Evolutionary conservation across 106 monocot genomes (phyloP).

Genomic region (Apostasia shenzhenica): DNA sequence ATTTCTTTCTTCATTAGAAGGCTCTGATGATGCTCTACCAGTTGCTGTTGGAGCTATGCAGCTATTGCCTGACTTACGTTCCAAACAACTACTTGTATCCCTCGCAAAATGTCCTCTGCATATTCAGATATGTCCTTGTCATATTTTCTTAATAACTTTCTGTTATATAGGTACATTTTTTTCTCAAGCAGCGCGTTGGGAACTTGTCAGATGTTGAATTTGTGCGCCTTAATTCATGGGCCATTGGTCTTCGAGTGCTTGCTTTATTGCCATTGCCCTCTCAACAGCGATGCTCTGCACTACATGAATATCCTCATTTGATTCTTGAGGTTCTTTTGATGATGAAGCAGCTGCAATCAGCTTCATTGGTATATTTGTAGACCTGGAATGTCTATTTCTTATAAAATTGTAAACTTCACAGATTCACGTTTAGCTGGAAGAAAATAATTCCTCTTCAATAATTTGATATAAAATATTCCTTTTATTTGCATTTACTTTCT

Average conservation of each 20-base stretch:
- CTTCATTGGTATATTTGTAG: slow-evolving; percentile 55
- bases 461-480: background rate
- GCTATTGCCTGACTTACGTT: slow-evolving; percentile 79
- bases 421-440: background rate
- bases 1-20: slow-evolving; percentile 83
- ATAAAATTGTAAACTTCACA: background rate
- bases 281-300: slow-evolving; percentile 82
- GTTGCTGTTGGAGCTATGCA: slow-evolving; percentile 96
- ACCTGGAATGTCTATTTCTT: background rate
- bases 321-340: slow-evolving; percentile 94
- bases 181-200: slow-evolving; percentile 73
- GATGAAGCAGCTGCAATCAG: slow-evolving; percentile 96
- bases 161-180: slow-evolving; percentile 73
- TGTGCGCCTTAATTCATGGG: slow-evolving; percentile 80
- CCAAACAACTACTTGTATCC: slow-evolving; percentile 86
- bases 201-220: slow-evolving; percentile 65
- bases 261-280: slow-evolving; percentile 74
- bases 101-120: background rate
- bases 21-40: slow-evolving; percentile 90
- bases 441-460: background rate
- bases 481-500: background rate
- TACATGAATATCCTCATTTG: slow-evolving; percentile 92
- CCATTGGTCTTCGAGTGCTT: slow-evolving; percentile 80
- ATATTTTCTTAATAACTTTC: background rate
- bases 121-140: background rate